Conservation (phyloP, 2,329 filamentous ascomycete genomes). For the Aureobasidium subglaciale region DNA sequence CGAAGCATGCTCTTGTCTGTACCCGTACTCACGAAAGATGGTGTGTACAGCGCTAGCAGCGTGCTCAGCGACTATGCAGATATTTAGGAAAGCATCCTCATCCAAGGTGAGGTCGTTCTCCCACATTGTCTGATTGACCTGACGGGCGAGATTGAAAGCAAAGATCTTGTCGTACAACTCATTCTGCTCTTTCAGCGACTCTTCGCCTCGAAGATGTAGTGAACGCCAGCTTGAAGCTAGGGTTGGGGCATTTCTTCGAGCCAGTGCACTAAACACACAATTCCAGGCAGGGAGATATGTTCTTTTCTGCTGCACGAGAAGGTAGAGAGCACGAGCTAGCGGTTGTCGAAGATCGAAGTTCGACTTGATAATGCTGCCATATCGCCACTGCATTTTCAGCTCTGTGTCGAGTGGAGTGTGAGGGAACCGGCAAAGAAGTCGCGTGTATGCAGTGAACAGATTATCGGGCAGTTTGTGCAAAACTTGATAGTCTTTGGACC, state of each 20-base stretch:
- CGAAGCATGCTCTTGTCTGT: background rate
- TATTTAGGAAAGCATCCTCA: constrained; percentile 21
- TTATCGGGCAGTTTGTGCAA: constrained; percentile 23
- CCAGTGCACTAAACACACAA: constrained; percentile 21
- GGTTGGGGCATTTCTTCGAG: constrained; percentile 12
- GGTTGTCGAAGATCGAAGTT: constrained; percentile 16
- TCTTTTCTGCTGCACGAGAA: constrained; percentile 21
- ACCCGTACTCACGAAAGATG: background rate
- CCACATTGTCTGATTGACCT: constrained; percentile 25
- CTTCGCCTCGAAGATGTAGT: background rate
- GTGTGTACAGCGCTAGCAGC: constrained; percentile 23
- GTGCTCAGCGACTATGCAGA: constrained; percentile 29
- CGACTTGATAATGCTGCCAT: background rate
- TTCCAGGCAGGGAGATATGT: constrained; percentile 22
- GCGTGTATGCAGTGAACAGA: constrained; percentile 47
- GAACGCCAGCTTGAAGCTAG: constrained; percentile 1
- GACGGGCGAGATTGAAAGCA: constrained; percentile 22
- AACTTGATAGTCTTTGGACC: constrained; percentile 9
- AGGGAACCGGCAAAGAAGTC: constrained; percentile 42
- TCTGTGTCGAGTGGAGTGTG: constrained; percentile 25
- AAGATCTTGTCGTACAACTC: constrained; percentile 14
- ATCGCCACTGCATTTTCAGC: background rate
- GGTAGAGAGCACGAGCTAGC: constrained; percentile 24
- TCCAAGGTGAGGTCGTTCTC: constrained; percentile 30
- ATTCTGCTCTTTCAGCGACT: background rate